Conservation (phyloP, 23 red algal species). For the Pyropia yezoensis region DNA sequence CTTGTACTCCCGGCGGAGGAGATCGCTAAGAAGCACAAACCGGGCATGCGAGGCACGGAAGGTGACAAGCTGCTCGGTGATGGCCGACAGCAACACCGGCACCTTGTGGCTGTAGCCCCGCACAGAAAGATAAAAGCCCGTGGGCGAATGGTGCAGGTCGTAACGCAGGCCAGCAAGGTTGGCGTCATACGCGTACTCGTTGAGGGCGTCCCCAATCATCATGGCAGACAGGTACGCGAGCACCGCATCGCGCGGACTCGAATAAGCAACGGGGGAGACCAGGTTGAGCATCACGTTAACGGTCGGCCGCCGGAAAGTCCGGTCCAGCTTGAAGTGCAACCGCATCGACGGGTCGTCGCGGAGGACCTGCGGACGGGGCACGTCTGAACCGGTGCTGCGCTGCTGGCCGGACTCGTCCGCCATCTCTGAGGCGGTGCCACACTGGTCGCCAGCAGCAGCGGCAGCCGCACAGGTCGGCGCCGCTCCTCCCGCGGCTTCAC, state of each 20-base stretch:
- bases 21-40: conserved; percentile 47
- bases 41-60: conserved; percentile 20
- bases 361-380: not conserved
- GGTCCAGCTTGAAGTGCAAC: conserved; percentile 73
- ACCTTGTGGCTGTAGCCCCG: conserved; percentile 43
- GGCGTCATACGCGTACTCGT: conserved; percentile 70
- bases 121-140: conserved; percentile 30
- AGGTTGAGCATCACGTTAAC: conserved; percentile 36
- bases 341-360: conserved; percentile 16
- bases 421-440: no score
- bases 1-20: conserved; percentile 32
- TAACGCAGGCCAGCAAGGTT: conserved; percentile 63
- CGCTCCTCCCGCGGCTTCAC: no score
- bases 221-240: conserved; percentile 37
- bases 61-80: conserved; percentile 27
- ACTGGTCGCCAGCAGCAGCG: no score
- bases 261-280: conserved; percentile 34
- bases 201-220: conserved; percentile 71
- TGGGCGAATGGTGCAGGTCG: conserved; percentile 13
- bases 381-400: no score
- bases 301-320: conserved; percentile 63
- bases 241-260: conserved; percentile 46
- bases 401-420: no score
- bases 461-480: no score
- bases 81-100: conserved; percentile 26